Percentiles rank a stretch among this genome's conserved stretches.
Evolutionary conservation across 2,329 filamentous ascomycete genomes (phyloP).

Genomic region (Ophiostoma pallidulum): DNA sequence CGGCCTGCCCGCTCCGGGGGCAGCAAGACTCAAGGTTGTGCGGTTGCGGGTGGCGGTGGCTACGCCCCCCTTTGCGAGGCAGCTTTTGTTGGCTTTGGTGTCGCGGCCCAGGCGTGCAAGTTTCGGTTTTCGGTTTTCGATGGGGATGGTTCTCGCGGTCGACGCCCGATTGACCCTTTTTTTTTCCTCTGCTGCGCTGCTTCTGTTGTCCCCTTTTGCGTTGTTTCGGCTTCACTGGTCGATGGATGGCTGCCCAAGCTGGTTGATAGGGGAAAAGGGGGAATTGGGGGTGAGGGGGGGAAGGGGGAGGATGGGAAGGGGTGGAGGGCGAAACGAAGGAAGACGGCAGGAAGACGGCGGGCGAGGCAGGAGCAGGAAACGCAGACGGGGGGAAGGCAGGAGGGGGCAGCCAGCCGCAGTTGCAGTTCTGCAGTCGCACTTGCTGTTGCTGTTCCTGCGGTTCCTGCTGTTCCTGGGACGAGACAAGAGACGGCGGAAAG

Average conservation of each 20-base stretch:
- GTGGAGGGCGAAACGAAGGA: neutral
- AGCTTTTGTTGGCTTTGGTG: no score
- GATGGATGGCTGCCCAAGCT: constrained; percentile 10
- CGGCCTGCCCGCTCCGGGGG: no score
- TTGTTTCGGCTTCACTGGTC: neutral
- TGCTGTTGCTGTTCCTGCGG: neutral
- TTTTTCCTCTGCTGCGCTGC: neutral
- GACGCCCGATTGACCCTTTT: neutral
- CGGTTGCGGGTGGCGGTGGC: neutral
- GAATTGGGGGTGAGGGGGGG: constrained; percentile 1
- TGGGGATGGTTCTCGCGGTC: neutral
- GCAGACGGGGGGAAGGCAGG: neutral
- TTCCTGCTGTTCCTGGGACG: neutral
- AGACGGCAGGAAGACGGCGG: neutral
- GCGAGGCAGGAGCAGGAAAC: no score
- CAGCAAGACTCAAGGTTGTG: neutral
- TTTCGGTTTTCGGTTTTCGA: neutral
- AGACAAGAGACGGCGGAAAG: neutral
- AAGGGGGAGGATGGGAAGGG: neutral
- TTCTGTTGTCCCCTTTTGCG: neutral
- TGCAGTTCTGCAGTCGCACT: constrained; percentile 5
- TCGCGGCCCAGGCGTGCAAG: neutral
- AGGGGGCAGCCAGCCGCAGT: neutral
- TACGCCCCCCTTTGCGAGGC: neutral
- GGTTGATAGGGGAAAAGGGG: constrained; percentile 2